Base-by-base conservation (phyloP, 805 yeast species). In the Ogataea nonfermentans region DNA sequence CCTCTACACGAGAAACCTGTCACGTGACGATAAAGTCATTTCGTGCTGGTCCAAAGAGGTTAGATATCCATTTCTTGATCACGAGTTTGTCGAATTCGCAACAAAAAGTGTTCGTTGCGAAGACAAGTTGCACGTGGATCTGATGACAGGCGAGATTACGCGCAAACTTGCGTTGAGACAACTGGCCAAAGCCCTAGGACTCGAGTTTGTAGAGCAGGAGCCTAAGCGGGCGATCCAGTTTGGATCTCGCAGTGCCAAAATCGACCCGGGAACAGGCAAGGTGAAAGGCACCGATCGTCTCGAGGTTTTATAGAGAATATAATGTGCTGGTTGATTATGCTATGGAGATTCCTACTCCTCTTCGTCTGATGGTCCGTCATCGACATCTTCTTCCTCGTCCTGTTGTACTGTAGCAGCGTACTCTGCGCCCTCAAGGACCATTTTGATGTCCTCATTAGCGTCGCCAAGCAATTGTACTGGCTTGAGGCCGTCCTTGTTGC, bases 171-270 rank as follows among this genome's bases (percentile, higher is more conserved):
- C 84, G 1, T 62, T 93, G 29, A 62, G 98, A 34, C 61, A 66
- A 34, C 54, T 85, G 6, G 96, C 97, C 0, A 48, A 47, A 0
- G 9, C n/a, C 2, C 38, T 57, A 24, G 57, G 52, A 0, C 48
- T 82, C 13, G 57, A 47, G 0, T 72, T 70, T 58, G 93, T 89
- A 0, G 65, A 78, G 12, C 66, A 69, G 15, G 98, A 93, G 56
- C 78, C 84, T 1, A 93, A 93, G 57, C 70, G 99, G 32, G 99
- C 99, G 0, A 89, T 93, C 44, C 99, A 93, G 57, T 93, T 93
- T 61, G 99, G 99, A 0, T 86, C 98, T 0, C 81, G 84, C 47
- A 83, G 95, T 56, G 99, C 99, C 1, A 95, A 91, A 61, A 79
- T 93, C 82, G 90, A 84, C 46, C 71, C 79, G 3, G 91, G 91